These are phyloP conservation scores for Pseudoneurospora amorphoporcata DNA, from an alignment of 495 filamentous ascomycete species.

Conservation along the genomic window DNA sequence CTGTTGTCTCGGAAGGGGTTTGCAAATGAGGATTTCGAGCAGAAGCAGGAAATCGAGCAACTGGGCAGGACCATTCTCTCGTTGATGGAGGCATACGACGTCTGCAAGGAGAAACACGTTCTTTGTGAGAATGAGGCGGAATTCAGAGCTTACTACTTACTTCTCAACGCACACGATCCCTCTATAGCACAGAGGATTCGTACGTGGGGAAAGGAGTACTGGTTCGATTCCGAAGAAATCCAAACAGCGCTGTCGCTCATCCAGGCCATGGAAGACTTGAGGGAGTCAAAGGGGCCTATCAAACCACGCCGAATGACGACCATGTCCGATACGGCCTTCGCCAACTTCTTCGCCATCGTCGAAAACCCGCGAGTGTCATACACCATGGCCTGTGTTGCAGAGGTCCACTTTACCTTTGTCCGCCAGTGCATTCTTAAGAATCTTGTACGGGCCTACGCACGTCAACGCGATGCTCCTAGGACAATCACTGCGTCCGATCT, in stretches of 20 bases:
- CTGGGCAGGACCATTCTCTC: conserved; percentile 80
- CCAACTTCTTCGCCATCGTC: conserved; percentile 67
- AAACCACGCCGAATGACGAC: conserved; percentile 30
- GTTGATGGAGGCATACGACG: conserved; percentile 80
- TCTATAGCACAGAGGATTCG: conserved; percentile 66
- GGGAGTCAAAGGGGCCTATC: conserved; percentile 22
- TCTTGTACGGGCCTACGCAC: conserved; percentile 49
- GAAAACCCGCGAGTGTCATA: conserved; percentile 65
- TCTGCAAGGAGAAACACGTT: conserved; percentile 43
- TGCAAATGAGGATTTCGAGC: conserved; percentile 62
- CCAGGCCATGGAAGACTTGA: conserved; percentile 23
- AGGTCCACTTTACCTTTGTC: conserved; percentile 76
- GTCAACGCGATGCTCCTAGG: conserved; percentile 55
- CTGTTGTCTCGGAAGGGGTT: conserved; percentile 57
- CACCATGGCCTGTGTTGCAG: conserved; percentile 86
- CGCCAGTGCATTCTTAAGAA: conserved; percentile 66
- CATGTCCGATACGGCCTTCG: conserved; percentile 51
- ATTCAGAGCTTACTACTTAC: conserved; percentile 80
- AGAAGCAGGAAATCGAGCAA: conserved; percentile 88
- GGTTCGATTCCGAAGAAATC: conserved; percentile 50
- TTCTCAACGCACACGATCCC: conserved; percentile 70
- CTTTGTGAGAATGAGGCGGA: conserved; percentile 66
- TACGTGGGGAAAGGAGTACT: conserved; percentile 66
- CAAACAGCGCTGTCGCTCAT: conserved; percentile 32
- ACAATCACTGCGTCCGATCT: conserved; percentile 65